Percentiles rank a stretch among this genome's conserved stretches.
These are phyloP conservation scores for Blastocystis sp. DNA, from an alignment of 352 stramenopile genomes.

Conservation along the genomic window DNA sequence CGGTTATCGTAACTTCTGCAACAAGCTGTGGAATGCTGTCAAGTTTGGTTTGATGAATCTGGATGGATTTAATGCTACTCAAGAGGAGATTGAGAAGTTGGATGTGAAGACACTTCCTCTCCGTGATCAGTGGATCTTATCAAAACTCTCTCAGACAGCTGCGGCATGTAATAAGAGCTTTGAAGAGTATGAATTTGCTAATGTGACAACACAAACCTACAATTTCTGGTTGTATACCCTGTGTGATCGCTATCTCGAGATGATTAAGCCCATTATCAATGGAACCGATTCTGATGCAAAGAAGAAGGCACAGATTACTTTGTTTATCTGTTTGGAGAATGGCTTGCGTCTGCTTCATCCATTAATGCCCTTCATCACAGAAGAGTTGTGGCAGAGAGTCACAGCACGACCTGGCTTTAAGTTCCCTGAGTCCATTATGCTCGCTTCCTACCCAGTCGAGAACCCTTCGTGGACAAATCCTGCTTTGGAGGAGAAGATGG, in stretches of 20 bases:
- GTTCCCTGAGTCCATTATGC: slow-evolving; percentile 80
- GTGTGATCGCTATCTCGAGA: slow-evolving; percentile 98
- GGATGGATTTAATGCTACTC: slow-evolving; percentile 73
- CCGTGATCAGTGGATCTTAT: slow-evolving; percentile 82
- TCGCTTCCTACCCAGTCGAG: slow-evolving; percentile 79
- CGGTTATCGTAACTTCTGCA: slow-evolving; percentile 98
- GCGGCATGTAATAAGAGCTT: slow-evolving; percentile 80
- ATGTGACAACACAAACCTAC: slow-evolving; percentile 89
- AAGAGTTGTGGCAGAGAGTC: slow-evolving; percentile 94
- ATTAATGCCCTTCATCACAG: slow-evolving; percentile 99
- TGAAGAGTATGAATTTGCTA: slow-evolving; percentile 88
- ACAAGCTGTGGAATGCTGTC: slow-evolving; percentile 99
- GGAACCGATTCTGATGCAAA: slow-evolving; percentile 78
- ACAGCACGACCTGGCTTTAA: slow-evolving; percentile 74
- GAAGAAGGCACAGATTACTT: slow-evolving; percentile 66
- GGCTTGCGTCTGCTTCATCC: slow-evolving; percentile 93
- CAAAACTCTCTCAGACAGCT: slow-evolving; percentile 75
- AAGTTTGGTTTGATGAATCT: slow-evolving; percentile 95
- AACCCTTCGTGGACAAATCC: slow-evolving; percentile 80
- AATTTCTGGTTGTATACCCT: slow-evolving; percentile 96
- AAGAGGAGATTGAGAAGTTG: slow-evolving; percentile 40
- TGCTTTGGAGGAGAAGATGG: slow-evolving; percentile 85
- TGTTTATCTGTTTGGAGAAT: slow-evolving; percentile 86
- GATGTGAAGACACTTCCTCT: slow-evolving; percentile 76
- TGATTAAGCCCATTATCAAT: slow-evolving; percentile 94